Base-by-base conservation (phyloP, 306 rosid genomes). In the Pachyrhizus erosus region DNA sequence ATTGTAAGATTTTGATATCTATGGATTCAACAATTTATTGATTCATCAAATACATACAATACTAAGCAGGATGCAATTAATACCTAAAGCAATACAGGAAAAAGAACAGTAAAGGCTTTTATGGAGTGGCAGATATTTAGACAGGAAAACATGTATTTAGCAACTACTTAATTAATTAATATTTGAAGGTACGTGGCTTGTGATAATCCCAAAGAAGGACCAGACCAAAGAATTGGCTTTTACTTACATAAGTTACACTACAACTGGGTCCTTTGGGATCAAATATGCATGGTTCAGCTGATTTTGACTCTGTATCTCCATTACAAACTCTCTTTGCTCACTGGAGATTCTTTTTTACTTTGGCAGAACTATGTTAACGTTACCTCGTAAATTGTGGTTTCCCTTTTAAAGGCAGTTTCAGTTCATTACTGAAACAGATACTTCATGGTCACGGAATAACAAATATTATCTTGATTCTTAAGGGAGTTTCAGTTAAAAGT, bases 171-270 rank as follows among this genome's bases (percentile, higher is more conserved):
- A 1, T 46, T 51, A 17, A 17, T 51, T 51, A 51, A 17, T 17
- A 51, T n/a, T n/a, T 17, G n/a, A 51, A 51, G 21, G 23, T 7
- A 17, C 40, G 5, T 17, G 17, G 8, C 62, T 45, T 64, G 51
- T 18, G 73, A 64, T 45, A 4, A 77, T 29, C 60, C n/a, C 77
- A 45, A 13, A 65, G 58, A 20, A 61, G 46, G 61, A 17, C 29
- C 58, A 45, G 61, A 17, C 29, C 58, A 45, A 76, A 76, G 64
- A 31, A 64, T 64, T 48, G 15, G 48, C 39, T 9, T 76, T n/a
- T n/a, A n/a, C n/a, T n/a, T n/a, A n/a, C n/a, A n/a, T 20, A 55
- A 9, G 14, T 55, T 27, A 14, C 40, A 67, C 34, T 15, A 78
- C 24, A 8, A 48, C n/a, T 39, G 34, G 23, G 14, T 52, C 24